Percentiles rank a stretch among this genome's conserved stretches.
phyloP scores from a whole-genome alignment of 2,329 filamentous ascomycete species.

The Neonectria punicea region DNA sequence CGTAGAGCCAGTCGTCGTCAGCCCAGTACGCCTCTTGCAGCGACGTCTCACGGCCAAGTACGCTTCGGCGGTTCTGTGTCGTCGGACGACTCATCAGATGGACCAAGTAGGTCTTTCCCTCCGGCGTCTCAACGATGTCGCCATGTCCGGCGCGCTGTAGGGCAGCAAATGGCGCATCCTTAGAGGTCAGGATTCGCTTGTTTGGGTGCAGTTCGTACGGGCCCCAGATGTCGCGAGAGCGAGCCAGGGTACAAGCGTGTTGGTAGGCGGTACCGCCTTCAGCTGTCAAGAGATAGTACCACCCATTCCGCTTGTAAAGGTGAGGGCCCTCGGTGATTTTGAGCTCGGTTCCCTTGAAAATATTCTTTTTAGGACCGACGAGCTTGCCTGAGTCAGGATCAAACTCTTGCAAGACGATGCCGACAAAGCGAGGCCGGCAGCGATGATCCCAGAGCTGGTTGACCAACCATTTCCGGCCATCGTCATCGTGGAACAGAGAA shows the following conservation, averaged over 20 bases:
- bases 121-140: constrained; percentile 64
- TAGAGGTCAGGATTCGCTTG: constrained; percentile 66
- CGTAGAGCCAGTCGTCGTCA: constrained; percentile 70
- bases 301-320: constrained; percentile 66
- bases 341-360: constrained; percentile 66
- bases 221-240: constrained; percentile 63
- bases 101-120: constrained; percentile 64
- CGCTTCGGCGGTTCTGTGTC: constrained; percentile 61
- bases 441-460: constrained; percentile 68
- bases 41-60: constrained; percentile 65
- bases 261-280: constrained; percentile 70
- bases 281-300: constrained; percentile 69
- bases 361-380: constrained; percentile 64
- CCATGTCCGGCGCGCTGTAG: constrained; percentile 65
- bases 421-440: constrained; percentile 61
- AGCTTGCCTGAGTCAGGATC: constrained; percentile 61
- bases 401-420: constrained; percentile 69
- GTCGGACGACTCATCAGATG: constrained; percentile 63
- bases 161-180: constrained; percentile 58
- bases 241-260: constrained; percentile 69
- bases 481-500: constrained; percentile 66
- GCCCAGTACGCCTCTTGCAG: constrained; percentile 70
- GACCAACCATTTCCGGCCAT: constrained; percentile 65
- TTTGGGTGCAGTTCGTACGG: constrained; percentile 70
- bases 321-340: constrained; percentile 67